A percentile compares a stretch with the other conserved stretches of the same genome.
phyloP scores from a whole-genome alignment of 2,329 filamentous ascomycete species.

The Coleophoma crateriformis region DNA sequence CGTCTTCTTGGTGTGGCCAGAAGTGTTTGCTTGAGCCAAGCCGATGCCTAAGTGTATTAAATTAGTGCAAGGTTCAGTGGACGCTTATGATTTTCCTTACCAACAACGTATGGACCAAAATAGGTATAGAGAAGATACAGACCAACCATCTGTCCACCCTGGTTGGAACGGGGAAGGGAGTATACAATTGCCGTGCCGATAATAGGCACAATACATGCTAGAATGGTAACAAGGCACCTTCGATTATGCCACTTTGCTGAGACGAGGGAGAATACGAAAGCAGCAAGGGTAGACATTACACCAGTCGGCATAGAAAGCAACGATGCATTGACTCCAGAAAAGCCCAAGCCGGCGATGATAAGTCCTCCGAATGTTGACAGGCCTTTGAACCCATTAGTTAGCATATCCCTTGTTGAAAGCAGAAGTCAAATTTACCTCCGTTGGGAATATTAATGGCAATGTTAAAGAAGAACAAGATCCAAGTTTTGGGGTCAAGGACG shows the following conservation, averaged over 20 bases:
- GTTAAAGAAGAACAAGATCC: constrained; percentile 14
- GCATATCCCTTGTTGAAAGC: too few relatives aligned
- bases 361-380: constrained; percentile 33
- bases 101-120: constrained; percentile 27
- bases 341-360: constrained; percentile 29
- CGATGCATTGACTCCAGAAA: constrained; percentile 24
- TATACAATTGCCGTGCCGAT: constrained; percentile 26
- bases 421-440: constrained; percentile 14
- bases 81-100: not conserved
- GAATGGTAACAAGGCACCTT: constrained; percentile 24
- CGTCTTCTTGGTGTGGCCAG: constrained; percentile 42
- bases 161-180: constrained; percentile 24
- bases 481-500: constrained; percentile 30
- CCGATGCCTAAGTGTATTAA: constrained; percentile 1
- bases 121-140: constrained; percentile 35
- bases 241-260: constrained; percentile 25
- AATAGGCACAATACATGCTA: constrained; percentile 25
- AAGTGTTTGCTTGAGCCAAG: constrained; percentile 39
- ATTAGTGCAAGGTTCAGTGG: not conserved
- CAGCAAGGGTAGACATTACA: constrained; percentile 27
- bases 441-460: constrained; percentile 29
- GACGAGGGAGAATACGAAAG: constrained; percentile 24
- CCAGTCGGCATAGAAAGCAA: constrained; percentile 58
- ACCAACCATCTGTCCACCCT: constrained; percentile 32
- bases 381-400: too few relatives aligned